These are phyloP conservation scores for Orbilia brochopaga DNA, from an alignment of 2,329 filamentous ascomycete genomes.

Conservation along the genomic window DNA sequence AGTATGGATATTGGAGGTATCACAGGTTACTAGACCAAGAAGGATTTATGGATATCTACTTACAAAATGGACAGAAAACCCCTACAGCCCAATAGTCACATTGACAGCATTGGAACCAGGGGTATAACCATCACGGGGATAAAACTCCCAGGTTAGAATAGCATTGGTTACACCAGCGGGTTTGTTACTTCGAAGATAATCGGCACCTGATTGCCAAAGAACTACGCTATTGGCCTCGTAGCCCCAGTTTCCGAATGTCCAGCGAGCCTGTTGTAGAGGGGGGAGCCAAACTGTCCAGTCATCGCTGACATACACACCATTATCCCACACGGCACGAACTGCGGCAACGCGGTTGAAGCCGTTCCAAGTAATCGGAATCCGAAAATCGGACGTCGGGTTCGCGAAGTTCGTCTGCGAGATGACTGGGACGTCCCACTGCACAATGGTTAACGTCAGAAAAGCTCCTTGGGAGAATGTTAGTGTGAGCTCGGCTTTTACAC, in stretches of 20 bases:
- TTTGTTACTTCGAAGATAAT: constrained; percentile 42
- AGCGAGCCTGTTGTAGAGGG: constrained; percentile 62
- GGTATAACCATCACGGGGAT: constrained; percentile 22
- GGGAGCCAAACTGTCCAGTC: constrained; percentile 66
- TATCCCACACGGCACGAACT: constrained; percentile 62
- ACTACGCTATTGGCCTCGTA: constrained; percentile 42
- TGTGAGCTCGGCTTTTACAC: constrained; percentile 63
- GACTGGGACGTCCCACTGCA: constrained; percentile 64
- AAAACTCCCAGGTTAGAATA: constrained; percentile 36
- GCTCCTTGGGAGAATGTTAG: constrained; percentile 64
- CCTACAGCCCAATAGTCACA: constrained; percentile 34
- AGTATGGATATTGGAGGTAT: too few relatives aligned
- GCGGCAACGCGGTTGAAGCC: constrained; percentile 63
- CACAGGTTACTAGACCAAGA: too few relatives aligned
- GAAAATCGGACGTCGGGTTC: constrained; percentile 60
- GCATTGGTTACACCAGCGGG: constrained; percentile 31
- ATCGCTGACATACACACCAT: constrained; percentile 64
- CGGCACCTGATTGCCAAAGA: constrained; percentile 12
- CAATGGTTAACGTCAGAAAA: constrained; percentile 61
- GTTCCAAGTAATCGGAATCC: constrained; percentile 60
- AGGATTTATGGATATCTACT: too few relatives aligned
- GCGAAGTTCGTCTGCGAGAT: constrained; percentile 54
- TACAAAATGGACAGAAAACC: too few relatives aligned
- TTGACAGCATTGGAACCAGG: constrained; percentile 32
- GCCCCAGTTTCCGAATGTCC: constrained; percentile 54